Percentiles rank a stretch among this genome's conserved stretches.
Evolutionary conservation across 75 land plant species (phyloP).

Genomic region (Gnetum montanum): DNA sequence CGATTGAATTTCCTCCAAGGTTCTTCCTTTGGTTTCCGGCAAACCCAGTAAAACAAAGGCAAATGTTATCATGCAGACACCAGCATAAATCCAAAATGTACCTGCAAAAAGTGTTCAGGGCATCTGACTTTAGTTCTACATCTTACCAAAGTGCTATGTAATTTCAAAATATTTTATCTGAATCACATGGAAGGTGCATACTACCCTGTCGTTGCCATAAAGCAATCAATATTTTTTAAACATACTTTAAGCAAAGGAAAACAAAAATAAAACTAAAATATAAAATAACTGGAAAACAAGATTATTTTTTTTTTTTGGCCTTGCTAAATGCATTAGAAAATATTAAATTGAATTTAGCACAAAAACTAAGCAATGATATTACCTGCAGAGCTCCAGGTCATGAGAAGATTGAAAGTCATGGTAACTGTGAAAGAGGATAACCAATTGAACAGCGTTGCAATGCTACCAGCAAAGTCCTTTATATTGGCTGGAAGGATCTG

Average conservation of each 20-base stretch:
- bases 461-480: constrained; percentile 70
- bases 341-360: too few species aligned
- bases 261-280: too few species aligned
- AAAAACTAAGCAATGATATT: not conserved
- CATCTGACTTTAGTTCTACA: too few species aligned
- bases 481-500: constrained; percentile 72
- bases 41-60: constrained; percentile 46
- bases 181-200: too few species aligned
- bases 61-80: constrained; percentile 36
- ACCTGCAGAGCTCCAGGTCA: constrained; percentile 76
- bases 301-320: too few species aligned
- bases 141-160: too few species aligned
- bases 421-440: constrained; percentile 42
- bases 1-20: constrained; percentile 68
- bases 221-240: too few species aligned
- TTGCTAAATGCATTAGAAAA: too few species aligned
- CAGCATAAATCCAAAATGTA: constrained; percentile 47
- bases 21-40: constrained; percentile 77
- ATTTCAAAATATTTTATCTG: too few species aligned
- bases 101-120: constrained; percentile 44
- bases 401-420: constrained; percentile 54
- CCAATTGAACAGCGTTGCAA: constrained; percentile 71
- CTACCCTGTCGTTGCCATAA: too few species aligned
- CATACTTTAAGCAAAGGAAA: too few species aligned
- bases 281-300: too few species aligned